Evolutionary conservation across 768 basidiomycete genomes (phyloP), one percentile per base, ranked within the genome.

Genomic region (Mycena leptocephala): DNA sequence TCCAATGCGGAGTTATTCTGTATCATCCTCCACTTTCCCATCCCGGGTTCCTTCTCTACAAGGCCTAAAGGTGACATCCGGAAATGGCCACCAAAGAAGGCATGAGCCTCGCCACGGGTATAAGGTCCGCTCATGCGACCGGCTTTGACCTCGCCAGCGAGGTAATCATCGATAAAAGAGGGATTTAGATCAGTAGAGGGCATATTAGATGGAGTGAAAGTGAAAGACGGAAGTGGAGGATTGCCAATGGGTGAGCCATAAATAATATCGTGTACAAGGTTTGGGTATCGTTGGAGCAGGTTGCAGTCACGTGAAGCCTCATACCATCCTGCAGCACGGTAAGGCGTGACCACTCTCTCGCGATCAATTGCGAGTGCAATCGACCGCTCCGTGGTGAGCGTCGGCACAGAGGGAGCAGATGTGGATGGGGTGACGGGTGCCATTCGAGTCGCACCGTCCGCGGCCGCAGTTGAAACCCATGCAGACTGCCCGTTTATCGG

Each of bases 331-430:
- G 37, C 75, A 5, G 69, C 46, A 33, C 35, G 68, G 69, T 76
- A 76, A 20, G 75, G 75, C 59, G 61, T 76, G 59, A 71, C 69
- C 16, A 76, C 32, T 22, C 16, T 32, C 6, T 16, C 10, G 28
- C 53, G 30, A 5, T 76, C 75, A 76, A 22, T 70, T 76, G 18
- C 75, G 68, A 76, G 68, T 58, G 75, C 75, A 76, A 22, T 56
- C 14, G 14, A 37, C 30, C 46, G 73, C 73, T 51, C 73, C 65
- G 51, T 74, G 73, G 69, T 70, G 37, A 70, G 69, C 5, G 41
- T 70, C 70, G 35, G 26, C 48, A 28, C 70, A 72, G 62, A 72
- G 70, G 62, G 61, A 28, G 48, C 70, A 72, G 30, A 71, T 41
- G 35, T 72, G 61, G 58, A 55, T 20, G 26, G 70, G 20, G 35